These are phyloP conservation scores for Cladophialophora exuberans DNA, from an alignment of 2,329 filamentous ascomycete genomes.

Conservation along the genomic window DNA sequence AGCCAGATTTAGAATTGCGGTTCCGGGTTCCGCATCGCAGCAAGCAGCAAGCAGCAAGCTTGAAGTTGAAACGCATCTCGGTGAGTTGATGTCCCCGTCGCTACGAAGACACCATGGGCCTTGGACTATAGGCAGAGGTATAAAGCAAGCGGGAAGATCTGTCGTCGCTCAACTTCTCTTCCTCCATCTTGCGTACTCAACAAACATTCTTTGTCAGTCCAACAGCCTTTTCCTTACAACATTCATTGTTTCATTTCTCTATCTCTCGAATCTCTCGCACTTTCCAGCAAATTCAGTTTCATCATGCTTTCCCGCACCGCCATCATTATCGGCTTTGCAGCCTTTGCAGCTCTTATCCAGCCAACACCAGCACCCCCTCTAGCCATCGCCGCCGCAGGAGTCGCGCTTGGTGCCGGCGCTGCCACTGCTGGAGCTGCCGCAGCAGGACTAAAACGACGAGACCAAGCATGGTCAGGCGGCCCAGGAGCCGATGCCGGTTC, in stretches of 20 bases:
- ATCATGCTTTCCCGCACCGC: not conserved
- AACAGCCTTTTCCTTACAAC: not conserved
- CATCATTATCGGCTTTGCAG: not conserved
- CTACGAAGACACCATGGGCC: not conserved
- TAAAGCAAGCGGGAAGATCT: not conserved
- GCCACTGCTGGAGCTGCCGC: not conserved
- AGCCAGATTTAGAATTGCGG: not conserved
- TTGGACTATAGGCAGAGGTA: not conserved
- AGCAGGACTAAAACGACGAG: not conserved
- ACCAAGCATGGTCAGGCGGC: not conserved
- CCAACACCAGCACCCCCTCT: not conserved
- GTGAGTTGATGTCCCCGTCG: not conserved
- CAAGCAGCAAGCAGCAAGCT: too few species aligned
- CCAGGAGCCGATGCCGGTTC: too few species aligned
- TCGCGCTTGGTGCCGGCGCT: not conserved
- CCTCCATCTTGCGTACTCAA: not conserved
- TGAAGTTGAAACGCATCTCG: not conserved
- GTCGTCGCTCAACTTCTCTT: not conserved
- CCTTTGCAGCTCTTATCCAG: not conserved
- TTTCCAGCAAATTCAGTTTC: not conserved
- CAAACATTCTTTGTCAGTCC: not conserved
- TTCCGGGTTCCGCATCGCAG: not conserved
- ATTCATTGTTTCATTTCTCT: not conserved
- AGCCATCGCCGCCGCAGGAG: not conserved
- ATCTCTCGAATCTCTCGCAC: not conserved